These are phyloP conservation scores for Mycena amicta DNA, from an alignment of 768 basidiomycete genomes.

Conservation along the genomic window DNA sequence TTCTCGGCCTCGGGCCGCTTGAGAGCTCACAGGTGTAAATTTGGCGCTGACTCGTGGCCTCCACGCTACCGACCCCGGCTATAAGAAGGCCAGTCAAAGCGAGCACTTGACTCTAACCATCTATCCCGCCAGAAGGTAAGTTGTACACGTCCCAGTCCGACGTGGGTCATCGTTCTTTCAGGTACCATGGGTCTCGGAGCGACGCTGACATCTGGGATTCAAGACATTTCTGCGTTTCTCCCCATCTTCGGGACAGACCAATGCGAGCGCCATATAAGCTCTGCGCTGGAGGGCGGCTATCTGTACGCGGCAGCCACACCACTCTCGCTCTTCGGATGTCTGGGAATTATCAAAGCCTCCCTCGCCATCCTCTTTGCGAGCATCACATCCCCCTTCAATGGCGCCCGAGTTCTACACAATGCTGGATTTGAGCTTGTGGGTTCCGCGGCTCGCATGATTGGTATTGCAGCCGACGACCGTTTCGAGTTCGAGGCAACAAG, in stretches of 20 bases:
- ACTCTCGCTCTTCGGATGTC: slow-evolving; percentile 17
- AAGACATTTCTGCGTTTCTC: slow-evolving; percentile 14
- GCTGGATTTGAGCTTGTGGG: background rate
- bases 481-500: background rate
- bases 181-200: no score
- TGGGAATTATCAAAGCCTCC: slow-evolving; percentile 12
- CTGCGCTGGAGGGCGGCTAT: slow-evolving; percentile 8
- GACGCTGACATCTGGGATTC: slow-evolving; percentile 7
- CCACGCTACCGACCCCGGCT: no score
- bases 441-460: background rate
- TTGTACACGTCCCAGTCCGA: no score
- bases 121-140: no score
- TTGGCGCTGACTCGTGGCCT: no score
- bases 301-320: slow-evolving; percentile 17
- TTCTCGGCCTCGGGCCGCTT: no score
- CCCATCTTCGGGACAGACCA: slow-evolving; percentile 17
- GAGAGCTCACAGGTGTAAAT: no score
- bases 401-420: background rate
- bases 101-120: no score
- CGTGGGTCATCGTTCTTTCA: no score
- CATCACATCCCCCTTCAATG: background rate
- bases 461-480: background rate
- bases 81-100: no score
- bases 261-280: slow-evolving; percentile 13
- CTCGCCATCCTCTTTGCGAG: slow-evolving; percentile 9